phyloP scores from a whole-genome alignment of 2,329 filamentous ascomycete genomes.

The Stemphylium vesicarium region DNA sequence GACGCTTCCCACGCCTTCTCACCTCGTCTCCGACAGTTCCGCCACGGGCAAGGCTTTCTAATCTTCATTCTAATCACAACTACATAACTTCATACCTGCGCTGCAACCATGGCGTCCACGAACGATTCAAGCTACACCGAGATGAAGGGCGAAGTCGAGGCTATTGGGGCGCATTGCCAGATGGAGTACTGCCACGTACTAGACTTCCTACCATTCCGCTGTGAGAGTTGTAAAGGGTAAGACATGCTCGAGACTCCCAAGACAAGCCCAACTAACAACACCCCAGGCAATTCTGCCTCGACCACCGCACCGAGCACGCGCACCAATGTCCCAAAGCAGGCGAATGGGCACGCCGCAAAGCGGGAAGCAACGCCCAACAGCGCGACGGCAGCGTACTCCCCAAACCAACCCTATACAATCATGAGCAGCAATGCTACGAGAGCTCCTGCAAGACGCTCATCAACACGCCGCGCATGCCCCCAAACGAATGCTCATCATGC shows the following conservation, averaged over 20 bases:
- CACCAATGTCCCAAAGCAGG: conserved; percentile 72
- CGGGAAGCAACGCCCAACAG: conserved; percentile 49
- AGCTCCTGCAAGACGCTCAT: conserved; percentile 72
- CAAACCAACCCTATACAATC: conserved; percentile 63
- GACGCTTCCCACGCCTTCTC: conserved; percentile 25
- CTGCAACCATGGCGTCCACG: conserved; percentile 26
- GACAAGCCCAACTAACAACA: conserved; percentile 21
- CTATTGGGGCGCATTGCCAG: conserved; percentile 91
- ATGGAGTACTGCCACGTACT: conserved; percentile 90
- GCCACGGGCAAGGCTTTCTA: background rate
- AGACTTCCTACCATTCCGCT: conserved; percentile 94
- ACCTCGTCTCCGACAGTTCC: conserved; percentile 5
- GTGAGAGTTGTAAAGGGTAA: conserved; percentile 78
- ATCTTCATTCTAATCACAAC: background rate
- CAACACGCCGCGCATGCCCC: conserved; percentile 67
- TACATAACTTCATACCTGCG: background rate
- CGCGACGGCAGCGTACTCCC: conserved; percentile 33
- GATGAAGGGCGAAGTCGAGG: conserved; percentile 77
- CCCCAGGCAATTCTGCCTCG: conserved; percentile 82
- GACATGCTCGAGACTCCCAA: conserved; percentile 4
- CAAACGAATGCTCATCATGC: conserved; percentile 72
- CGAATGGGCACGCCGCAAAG: conserved; percentile 60
- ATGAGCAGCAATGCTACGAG: conserved; percentile 73
- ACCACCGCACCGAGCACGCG: conserved; percentile 85
- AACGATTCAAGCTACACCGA: conserved; percentile 64